phyloP scores from a whole-genome alignment of 1,139 yeast genomes.

The Arxiozyma bovina region DNA sequence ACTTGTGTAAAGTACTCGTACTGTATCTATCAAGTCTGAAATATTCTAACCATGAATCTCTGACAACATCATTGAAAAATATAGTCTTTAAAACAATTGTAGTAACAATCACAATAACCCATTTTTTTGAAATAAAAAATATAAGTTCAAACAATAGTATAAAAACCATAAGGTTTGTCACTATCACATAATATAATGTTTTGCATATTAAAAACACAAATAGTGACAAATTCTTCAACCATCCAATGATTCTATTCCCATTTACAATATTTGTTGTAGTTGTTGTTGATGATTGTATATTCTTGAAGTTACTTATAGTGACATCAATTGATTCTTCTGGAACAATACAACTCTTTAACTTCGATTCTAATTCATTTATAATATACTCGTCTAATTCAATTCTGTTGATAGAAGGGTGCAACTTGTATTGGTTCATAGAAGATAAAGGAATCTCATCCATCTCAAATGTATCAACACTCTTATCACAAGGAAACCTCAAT shows the following conservation, averaged over 20 bases:
- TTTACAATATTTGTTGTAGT: background rate
- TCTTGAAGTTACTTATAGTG: background rate
- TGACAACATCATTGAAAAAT: slow-evolving; percentile 20
- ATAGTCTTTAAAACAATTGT: slow-evolving; percentile 16
- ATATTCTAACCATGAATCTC: slow-evolving; percentile 23
- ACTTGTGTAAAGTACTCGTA: slow-evolving; percentile 9
- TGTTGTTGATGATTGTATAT: background rate
- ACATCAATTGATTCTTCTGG: background rate
- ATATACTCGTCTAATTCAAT: slow-evolving; percentile 2
- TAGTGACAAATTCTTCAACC: background rate
- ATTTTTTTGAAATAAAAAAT: background rate
- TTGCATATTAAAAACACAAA: slow-evolving; percentile 1
- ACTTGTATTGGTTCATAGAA: slow-evolving; percentile 5
- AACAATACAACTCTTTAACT: background rate
- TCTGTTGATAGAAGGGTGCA: background rate
- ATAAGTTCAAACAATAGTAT: slow-evolving; percentile 2
- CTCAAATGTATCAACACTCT: background rate
- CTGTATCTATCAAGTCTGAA: slow-evolving; percentile 13
- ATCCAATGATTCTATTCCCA: background rate
- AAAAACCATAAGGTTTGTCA: slow-evolving; percentile 2
- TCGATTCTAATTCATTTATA: background rate
- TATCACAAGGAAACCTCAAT: slow-evolving; percentile 7
- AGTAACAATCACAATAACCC: background rate
- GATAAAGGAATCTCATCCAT: slow-evolving; percentile 8
- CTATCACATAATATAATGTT: slow-evolving; percentile 2